These are phyloP conservation scores for Dimocarpus longan DNA, from an alignment of 345 rosid genomes.

Conservation along the genomic window DNA sequence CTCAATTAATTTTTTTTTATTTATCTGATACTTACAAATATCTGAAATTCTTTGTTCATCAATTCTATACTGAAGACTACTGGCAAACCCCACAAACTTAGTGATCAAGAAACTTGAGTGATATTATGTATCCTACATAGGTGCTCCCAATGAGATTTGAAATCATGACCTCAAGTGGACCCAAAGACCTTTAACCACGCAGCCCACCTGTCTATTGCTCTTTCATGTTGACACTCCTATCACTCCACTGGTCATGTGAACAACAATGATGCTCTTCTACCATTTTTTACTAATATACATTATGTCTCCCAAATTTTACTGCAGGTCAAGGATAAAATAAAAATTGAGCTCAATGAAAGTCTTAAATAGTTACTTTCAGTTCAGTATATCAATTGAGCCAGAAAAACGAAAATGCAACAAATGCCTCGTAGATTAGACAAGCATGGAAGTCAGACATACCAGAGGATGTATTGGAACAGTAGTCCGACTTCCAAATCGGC, in stretches of 20 bases:
- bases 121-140: background rate
- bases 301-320: background rate
- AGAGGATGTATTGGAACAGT: conserved; percentile 96
- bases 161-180: background rate
- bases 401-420: conserved; percentile 4
- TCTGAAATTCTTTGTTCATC: background rate
- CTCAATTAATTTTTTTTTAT: background rate
- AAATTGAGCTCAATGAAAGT: conserved; percentile 5
- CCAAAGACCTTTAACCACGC: background rate
- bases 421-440: background rate
- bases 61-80: background rate
- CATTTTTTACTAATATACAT: background rate
- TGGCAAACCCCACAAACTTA: background rate
- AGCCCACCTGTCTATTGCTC: background rate
- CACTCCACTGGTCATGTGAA: background rate
- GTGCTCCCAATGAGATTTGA: background rate
- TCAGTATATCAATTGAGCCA: conserved; percentile 20
- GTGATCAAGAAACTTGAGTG: background rate
- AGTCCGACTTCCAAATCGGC: conserved; percentile 93
- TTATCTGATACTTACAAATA: too few species aligned
- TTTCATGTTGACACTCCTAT: background rate
- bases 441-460: conserved; percentile 49
- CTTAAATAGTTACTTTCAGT: background rate
- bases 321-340: background rate
- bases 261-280: background rate